phyloP scores from a whole-genome alignment of 1,284 basidiomycete genomes.

The Stygiomarasmius scandens region DNA sequence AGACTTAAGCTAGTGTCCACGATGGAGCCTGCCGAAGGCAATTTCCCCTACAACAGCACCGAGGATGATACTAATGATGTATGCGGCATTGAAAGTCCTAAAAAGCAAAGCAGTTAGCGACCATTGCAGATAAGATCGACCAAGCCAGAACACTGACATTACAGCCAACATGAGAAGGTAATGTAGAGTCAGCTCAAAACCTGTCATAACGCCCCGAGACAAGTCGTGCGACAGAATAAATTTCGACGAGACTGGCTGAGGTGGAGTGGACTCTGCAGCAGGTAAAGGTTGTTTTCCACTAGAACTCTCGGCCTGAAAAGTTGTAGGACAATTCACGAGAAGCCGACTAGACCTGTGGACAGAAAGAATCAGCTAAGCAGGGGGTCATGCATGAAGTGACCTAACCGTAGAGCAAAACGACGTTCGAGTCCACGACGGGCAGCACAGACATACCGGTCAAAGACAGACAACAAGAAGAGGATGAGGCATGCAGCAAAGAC shows the following conservation, averaged over 20 bases:
- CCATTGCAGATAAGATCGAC: too few species aligned
- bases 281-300: background rate
- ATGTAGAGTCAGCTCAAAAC: conserved; percentile 20
- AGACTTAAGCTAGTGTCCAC: background rate
- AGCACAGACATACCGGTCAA: conserved; percentile 22
- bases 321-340: background rate
- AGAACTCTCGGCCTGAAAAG: background rate
- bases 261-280: background rate
- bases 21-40: conserved; percentile 23
- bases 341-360: background rate
- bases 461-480: conserved; percentile 23
- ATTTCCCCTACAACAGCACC: conserved; percentile 24
- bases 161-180: conserved; percentile 27
- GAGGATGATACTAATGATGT: conserved; percentile 24
- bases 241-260: background rate
- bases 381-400: too few species aligned
- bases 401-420: conserved; percentile 10
- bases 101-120: background rate
- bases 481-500: conserved; percentile 26
- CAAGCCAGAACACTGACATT: conserved; percentile 24
- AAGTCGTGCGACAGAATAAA: conserved; percentile 27
- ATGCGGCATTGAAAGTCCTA: conserved; percentile 27
- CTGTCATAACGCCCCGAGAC: conserved; percentile 19
- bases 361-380: background rate
- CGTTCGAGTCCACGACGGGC: conserved; percentile 13